Evolutionary conservation across 2,329 filamentous ascomycete species (phyloP).

Genomic region (Ophiostoma pallidulum): DNA sequence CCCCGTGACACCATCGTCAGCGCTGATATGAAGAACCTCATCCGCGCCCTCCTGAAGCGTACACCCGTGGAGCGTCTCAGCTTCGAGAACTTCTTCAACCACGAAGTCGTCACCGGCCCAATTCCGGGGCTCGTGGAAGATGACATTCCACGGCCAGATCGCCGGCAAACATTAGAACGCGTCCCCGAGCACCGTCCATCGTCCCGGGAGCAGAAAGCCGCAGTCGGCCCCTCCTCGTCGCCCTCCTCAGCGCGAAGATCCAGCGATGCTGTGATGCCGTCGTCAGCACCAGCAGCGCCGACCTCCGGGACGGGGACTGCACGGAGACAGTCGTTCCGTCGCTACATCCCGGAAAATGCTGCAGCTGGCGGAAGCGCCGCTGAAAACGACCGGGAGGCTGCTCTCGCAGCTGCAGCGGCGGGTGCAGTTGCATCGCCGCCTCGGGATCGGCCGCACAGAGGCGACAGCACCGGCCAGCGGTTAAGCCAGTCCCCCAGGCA

Average conservation of each 20-base stretch:
- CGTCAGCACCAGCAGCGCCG: slow-evolving; percentile 23
- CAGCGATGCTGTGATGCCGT: background rate
- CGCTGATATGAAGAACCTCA: slow-evolving; percentile 68
- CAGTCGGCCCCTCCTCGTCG: background rate
- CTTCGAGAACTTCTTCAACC: slow-evolving; percentile 77
- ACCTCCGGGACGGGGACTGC: slow-evolving; percentile 9
- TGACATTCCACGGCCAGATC: slow-evolving; percentile 45
- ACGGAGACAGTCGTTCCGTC: slow-evolving; percentile 31
- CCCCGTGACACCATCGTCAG: slow-evolving; percentile 62
- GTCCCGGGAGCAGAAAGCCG: slow-evolving; percentile 24
- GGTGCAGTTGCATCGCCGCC: slow-evolving; percentile 17
- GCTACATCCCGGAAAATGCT: slow-evolving; percentile 22
- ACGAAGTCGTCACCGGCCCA: slow-evolving; percentile 59
- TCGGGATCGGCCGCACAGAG: slow-evolving; percentile 5
- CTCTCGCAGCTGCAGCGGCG: slow-evolving; percentile 28
- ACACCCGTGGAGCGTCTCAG: slow-evolving; percentile 76
- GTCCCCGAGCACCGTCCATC: slow-evolving; percentile 19
- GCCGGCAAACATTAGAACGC: slow-evolving; percentile 6
- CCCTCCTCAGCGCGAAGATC: background rate
- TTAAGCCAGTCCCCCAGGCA: slow-evolving; percentile 35
- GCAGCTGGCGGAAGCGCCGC: slow-evolving; percentile 16
- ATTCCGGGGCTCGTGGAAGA: slow-evolving; percentile 78
- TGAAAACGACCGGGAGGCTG: slow-evolving; percentile 29
- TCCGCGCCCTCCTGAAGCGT: slow-evolving; percentile 72
- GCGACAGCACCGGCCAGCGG: slow-evolving; percentile 19